phyloP scores from a whole-genome alignment of 768 basidiomycete species.

The Nidularia pulvinata region DNA sequence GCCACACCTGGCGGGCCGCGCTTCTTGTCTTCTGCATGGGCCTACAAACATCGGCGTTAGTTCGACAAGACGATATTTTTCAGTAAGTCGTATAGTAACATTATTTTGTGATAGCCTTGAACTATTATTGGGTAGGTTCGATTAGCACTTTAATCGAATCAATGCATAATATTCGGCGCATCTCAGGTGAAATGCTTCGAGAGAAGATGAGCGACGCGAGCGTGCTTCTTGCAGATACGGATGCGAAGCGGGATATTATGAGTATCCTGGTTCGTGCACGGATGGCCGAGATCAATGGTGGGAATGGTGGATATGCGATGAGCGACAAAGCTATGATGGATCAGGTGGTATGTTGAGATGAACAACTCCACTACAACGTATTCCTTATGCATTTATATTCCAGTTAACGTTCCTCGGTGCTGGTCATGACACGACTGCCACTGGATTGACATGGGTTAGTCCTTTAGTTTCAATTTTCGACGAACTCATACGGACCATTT shows the following conservation, averaged over 20 bases:
- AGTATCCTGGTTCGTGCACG: constrained; percentile 44
- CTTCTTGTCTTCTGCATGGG: constrained; percentile 20
- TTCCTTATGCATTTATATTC: background rate
- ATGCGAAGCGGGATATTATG: constrained; percentile 52
- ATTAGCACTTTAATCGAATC: constrained; percentile 26
- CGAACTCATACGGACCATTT: constrained; percentile 1
- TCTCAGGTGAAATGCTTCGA: constrained; percentile 36
- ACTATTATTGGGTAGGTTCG: constrained; percentile 8
- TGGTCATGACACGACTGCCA: constrained; percentile 35
- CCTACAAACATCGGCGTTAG: constrained; percentile 19
- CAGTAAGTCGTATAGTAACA: background rate
- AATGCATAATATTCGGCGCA: constrained; percentile 38
- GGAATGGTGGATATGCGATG: constrained; percentile 35
- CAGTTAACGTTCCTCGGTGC: constrained; percentile 42
- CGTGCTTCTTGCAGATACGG: constrained; percentile 27
- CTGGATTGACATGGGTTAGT: constrained; percentile 39
- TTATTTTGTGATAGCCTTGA: constrained; percentile 18
- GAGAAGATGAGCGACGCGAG: constrained; percentile 35
- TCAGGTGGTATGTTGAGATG: constrained; percentile 37
- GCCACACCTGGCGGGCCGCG: constrained; percentile 20
- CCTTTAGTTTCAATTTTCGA: background rate
- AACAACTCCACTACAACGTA: background rate
- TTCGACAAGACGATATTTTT: constrained; percentile 17
- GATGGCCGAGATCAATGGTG: constrained; percentile 29
- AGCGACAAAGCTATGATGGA: constrained; percentile 49